Percentiles rank a stretch among this genome's conserved stretches.
These are phyloP conservation scores for Chaetomium sp. DNA, from an alignment of 2,329 filamentous ascomycete species.

Conservation along the genomic window DNA sequence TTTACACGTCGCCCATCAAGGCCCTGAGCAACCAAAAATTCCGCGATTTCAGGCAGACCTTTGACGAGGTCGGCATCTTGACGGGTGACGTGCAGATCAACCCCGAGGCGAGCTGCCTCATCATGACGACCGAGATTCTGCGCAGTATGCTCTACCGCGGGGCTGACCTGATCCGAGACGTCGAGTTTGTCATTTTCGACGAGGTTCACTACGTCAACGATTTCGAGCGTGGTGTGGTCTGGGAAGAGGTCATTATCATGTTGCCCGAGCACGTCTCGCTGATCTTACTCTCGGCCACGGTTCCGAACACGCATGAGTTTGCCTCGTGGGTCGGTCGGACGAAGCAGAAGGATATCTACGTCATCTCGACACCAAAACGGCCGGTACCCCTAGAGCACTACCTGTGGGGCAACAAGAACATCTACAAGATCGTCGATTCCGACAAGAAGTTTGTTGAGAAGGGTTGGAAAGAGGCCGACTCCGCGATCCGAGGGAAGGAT, in stretches of 20 bases:
- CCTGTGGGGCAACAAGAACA: conserved; percentile 87
- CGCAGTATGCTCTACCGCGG: conserved; percentile 97
- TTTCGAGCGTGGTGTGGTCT: conserved; percentile 89
- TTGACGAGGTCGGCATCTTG: conserved; percentile 93
- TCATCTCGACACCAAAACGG: conserved; percentile 93
- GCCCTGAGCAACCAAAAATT: conserved; percentile 98
- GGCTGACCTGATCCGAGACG: conserved; percentile 90
- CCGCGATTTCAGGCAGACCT: conserved; percentile 81
- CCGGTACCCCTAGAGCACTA: conserved; percentile 95
- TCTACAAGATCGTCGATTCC: conserved; percentile 89
- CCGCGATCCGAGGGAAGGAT: conserved; percentile 72
- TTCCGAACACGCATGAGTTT: conserved; percentile 96
- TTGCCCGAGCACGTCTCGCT: conserved; percentile 93
- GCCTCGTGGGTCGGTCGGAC: conserved; percentile 97
- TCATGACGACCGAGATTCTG: conserved; percentile 98
- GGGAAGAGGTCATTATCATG: conserved; percentile 99
- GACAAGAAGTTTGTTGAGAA: conserved; percentile 88
- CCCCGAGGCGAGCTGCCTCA: conserved; percentile 92
- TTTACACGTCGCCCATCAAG: conserved; percentile 98
- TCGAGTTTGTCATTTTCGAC: conserved; percentile 98
- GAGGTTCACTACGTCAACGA: conserved; percentile 99
- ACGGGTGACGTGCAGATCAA: conserved; percentile 98
- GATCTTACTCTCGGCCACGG: conserved; percentile 90
- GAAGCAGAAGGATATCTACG: conserved; percentile 98
- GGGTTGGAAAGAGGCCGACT: conserved; percentile 92